Evolutionary conservation across 179 eudicot genomes (phyloP).

Genomic region (Carnegiea gigantea): DNA sequence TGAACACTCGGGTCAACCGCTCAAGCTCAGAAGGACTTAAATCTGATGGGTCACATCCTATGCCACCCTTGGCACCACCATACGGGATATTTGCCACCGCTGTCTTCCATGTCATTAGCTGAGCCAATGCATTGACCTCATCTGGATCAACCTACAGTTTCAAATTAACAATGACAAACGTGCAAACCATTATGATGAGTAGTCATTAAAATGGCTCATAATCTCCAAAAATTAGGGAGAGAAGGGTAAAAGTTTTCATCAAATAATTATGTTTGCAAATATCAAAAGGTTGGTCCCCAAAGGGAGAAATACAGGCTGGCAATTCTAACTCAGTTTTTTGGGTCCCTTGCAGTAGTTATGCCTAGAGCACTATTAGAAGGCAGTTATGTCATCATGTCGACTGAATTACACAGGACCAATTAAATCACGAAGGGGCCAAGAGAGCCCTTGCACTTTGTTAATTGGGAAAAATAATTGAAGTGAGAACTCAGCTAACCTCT

Average conservation of each 20-base stretch:
- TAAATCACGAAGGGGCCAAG: too few relatives aligned
- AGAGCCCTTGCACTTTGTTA: background rate
- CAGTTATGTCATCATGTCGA: background rate
- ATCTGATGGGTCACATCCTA: conserved; percentile 86
- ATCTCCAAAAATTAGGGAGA: background rate
- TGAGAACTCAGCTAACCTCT: conserved; percentile 51
- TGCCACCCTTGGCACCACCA: conserved; percentile 99
- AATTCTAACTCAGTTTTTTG: background rate
- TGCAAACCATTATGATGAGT: background rate
- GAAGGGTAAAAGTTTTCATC: background rate
- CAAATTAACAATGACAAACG: background rate
- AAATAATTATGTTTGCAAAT: background rate
- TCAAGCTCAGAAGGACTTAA: conserved; percentile 80
- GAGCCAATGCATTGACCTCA: conserved; percentile 98
- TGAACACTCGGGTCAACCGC: conserved; percentile 89
- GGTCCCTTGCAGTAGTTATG: background rate
- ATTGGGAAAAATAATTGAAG: conserved; percentile 3
- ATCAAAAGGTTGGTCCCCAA: background rate
- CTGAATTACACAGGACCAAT: background rate
- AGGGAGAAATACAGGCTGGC: background rate
- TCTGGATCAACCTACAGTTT: conserved; percentile 87
- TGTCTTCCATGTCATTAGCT: conserved; percentile 98
- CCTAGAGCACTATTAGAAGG: background rate
- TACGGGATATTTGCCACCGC: conserved; percentile 97
- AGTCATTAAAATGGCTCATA: background rate